Conservation (phyloP, 1,139 yeast species). For the Scheffersomyces lignicola region DNA sequence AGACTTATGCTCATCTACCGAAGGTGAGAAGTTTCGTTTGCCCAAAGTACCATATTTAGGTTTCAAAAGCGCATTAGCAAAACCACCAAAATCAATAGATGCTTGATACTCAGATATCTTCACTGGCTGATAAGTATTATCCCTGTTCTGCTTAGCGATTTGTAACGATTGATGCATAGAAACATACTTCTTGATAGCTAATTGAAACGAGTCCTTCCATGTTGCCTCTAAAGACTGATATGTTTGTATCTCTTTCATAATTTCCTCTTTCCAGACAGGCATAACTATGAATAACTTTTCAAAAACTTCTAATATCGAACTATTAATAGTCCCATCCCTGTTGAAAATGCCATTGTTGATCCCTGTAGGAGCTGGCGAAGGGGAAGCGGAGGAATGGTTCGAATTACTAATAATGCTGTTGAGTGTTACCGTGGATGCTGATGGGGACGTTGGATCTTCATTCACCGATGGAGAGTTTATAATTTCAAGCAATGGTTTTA, state of each 20-base stretch:
- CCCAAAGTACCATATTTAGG: slow-evolving; percentile 12
- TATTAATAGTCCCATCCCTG: slow-evolving; percentile 34
- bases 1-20: slow-evolving; percentile 7
- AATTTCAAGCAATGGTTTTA: slow-evolving; percentile 30
- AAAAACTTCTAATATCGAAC: slow-evolving; percentile 27
- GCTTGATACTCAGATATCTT: slow-evolving; percentile 40
- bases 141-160: slow-evolving; percentile 24
- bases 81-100: slow-evolving; percentile 45
- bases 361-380: slow-evolving; percentile 1
- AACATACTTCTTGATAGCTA: slow-evolving; percentile 34
- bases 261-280: slow-evolving; percentile 40
- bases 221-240: slow-evolving; percentile 31
- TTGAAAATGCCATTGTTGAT: slow-evolving; percentile 22
- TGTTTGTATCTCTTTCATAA: slow-evolving; percentile 29
- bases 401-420: not conserved
- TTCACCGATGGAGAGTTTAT: slow-evolving; percentile 15
- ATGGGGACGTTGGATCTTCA: slow-evolving; percentile 8
- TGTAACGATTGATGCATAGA: slow-evolving; percentile 33
- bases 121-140: slow-evolving; percentile 33
- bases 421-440: slow-evolving; percentile 8
- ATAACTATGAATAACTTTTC: slow-evolving; percentile 23
- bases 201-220: slow-evolving; percentile 34
- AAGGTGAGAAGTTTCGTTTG: slow-evolving; percentile 17
- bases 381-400: slow-evolving; percentile 5
- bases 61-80: slow-evolving; percentile 35